Conservation (phyloP, 768 basidiomycete species). For the Hericium erinaceus region DNA sequence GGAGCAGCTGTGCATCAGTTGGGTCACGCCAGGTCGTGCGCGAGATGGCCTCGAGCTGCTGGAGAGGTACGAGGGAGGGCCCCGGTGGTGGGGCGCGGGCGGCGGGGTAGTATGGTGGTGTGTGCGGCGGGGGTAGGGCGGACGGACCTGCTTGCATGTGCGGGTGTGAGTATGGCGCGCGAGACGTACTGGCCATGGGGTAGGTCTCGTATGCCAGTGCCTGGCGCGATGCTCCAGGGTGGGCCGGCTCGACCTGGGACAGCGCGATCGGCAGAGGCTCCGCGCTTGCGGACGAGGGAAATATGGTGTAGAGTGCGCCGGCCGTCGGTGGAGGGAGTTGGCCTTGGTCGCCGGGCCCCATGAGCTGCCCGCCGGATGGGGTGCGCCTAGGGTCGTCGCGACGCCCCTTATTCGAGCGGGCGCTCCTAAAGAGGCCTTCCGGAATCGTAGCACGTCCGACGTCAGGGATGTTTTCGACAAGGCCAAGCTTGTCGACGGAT, state of each 20-base stretch:
- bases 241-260: too few relatives aligned
- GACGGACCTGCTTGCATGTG: background rate
- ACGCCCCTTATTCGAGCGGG: conserved; percentile 11
- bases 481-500: conserved; percentile 61
- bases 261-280: conserved; percentile 3
- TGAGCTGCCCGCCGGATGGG: background rate
- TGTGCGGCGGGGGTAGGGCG: background rate
- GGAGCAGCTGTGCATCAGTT: conserved; percentile 7
- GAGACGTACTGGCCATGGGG: background rate
- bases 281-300: conserved; percentile 10
- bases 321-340: conserved; percentile 1
- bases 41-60: conserved; percentile 7
- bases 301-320: conserved; percentile 13
- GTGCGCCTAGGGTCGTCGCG: conserved; percentile 10
- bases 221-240: too few relatives aligned
- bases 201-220: conserved; percentile 4
- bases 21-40: conserved; percentile 5
- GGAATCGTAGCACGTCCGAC: conserved; percentile 58
- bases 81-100: background rate
- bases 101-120: background rate
- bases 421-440: conserved; percentile 54
- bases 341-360: conserved; percentile 5
- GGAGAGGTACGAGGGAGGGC: conserved; percentile 11
- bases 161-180: background rate
- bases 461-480: conserved; percentile 56